A percentile compares a stretch with the other conserved stretches of the same genome.
Conservation (phyloP, 495 filamentous ascomycete genomes). For the Aspergillus heteromorphus region DNA sequence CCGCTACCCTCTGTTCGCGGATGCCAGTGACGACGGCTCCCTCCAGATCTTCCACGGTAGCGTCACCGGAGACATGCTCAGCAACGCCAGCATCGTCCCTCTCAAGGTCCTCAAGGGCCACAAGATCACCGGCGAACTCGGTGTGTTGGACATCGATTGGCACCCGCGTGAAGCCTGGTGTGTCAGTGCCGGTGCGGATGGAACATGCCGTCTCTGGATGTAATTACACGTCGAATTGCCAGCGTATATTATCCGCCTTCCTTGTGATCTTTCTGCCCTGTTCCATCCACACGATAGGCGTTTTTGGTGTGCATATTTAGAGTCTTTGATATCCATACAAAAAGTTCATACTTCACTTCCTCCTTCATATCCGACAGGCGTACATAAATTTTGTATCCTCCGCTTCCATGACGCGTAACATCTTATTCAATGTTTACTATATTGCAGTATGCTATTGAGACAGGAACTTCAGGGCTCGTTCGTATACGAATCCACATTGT, state of each 20-base stretch:
- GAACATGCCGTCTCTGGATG: slow-evolving; percentile 76
- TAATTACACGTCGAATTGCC: slow-evolving; percentile 30
- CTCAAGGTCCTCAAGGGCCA: slow-evolving; percentile 92
- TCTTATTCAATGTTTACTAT: too few species aligned
- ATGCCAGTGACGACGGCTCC: slow-evolving; percentile 88
- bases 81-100: slow-evolving; percentile 92
- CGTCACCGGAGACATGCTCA: slow-evolving; percentile 87
- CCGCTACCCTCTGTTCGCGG: slow-evolving; percentile 79
- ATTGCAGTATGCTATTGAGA: too few species aligned
- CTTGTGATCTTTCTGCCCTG: slow-evolving; percentile 17
- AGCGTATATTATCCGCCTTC: slow-evolving; percentile 21
- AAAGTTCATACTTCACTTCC: slow-evolving; percentile 20
- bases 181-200: slow-evolving; percentile 91
- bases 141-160: slow-evolving; percentile 93
- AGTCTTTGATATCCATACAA: slow-evolving; percentile 23
- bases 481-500: too few species aligned
- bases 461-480: too few species aligned
- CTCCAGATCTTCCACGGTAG: slow-evolving; percentile 96
- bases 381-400: too few species aligned
- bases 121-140: slow-evolving; percentile 67
- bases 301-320: slow-evolving; percentile 19
- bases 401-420: too few species aligned
- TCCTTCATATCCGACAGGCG: too few species aligned
- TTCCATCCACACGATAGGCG: slow-evolving; percentile 19
- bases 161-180: slow-evolving; percentile 88